Percentiles rank a stretch among this genome's conserved stretches.
Evolutionary conservation across 352 stramenopile species (phyloP).

Genomic region (Globisporangium echinulatum): DNA sequence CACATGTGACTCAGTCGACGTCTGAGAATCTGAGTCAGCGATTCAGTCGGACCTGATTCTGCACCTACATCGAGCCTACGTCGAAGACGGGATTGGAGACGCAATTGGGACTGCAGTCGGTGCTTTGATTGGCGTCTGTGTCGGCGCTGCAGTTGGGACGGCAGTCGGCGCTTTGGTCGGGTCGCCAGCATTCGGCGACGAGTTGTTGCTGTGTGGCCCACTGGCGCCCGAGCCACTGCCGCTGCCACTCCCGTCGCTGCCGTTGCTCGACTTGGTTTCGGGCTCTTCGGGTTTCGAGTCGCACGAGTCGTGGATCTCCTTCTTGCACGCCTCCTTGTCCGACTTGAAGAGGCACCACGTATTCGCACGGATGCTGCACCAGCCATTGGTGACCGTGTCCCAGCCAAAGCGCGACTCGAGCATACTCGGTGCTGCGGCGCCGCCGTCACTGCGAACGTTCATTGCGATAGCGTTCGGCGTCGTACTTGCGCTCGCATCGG

Average conservation of each 20-base stretch:
- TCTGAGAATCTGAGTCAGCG: too few species aligned
- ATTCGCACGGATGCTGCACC: constrained; percentile 18
- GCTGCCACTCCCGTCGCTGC: not conserved
- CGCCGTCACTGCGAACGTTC: constrained; percentile 1
- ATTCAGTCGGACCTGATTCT: not conserved
- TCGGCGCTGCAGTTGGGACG: not conserved
- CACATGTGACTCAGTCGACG: too few species aligned
- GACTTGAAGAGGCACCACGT: constrained; percentile 21
- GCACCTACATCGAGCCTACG: not conserved
- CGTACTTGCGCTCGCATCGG: constrained; percentile 2
- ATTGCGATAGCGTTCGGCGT: not conserved
- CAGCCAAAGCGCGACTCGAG: constrained; percentile 23
- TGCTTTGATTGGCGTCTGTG: not conserved
- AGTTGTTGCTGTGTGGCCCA: not conserved
- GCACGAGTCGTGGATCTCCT: constrained; percentile 17
- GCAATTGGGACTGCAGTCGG: not conserved
- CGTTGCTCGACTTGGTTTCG: not conserved
- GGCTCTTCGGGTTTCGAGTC: not conserved
- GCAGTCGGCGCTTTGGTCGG: not conserved
- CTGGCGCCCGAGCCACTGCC: constrained; percentile 8
- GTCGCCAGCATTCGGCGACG: not conserved
- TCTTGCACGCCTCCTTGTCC: constrained; percentile 22
- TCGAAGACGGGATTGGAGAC: too few species aligned
- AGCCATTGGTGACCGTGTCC: constrained; percentile 15
- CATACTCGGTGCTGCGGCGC: not conserved